Conservation (phyloP, 2,329 filamentous ascomycete species). For the Scytalidium lignicola region DNA sequence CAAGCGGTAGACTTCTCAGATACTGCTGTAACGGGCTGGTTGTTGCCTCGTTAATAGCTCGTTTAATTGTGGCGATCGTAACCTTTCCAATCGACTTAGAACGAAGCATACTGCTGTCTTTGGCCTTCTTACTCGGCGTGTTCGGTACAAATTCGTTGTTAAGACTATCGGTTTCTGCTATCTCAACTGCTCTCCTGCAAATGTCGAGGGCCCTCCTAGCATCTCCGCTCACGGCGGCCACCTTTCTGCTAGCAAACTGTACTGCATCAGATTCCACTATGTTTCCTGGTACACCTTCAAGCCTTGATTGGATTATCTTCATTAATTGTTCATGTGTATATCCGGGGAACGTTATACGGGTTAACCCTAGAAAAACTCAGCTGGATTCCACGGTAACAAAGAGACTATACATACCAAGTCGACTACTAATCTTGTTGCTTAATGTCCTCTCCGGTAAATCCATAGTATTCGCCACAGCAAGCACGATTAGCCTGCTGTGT, state of each 20-base stretch:
- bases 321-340: slow-evolving; percentile 97
- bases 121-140: slow-evolving; percentile 56
- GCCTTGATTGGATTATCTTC: slow-evolving; percentile 92
- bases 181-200: slow-evolving; percentile 88
- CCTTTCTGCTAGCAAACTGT: slow-evolving; percentile 94
- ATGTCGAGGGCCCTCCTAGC: slow-evolving; percentile 91
- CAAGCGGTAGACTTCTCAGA: slow-evolving; percentile 73
- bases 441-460: slow-evolving; percentile 92
- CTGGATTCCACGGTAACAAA: neutral
- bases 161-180: slow-evolving; percentile 70
- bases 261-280: slow-evolving; percentile 91
- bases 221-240: slow-evolving; percentile 92
- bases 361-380: slow-evolving; percentile 53
- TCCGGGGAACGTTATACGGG: slow-evolving; percentile 92
- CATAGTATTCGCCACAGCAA: slow-evolving; percentile 99
- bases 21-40: slow-evolving; percentile 88
- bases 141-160: slow-evolving; percentile 32
- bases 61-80: slow-evolving; percentile 88
- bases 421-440: slow-evolving; percentile 96
- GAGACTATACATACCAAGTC: slow-evolving; percentile 47
- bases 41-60: slow-evolving; percentile 91
- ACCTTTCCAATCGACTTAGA: slow-evolving; percentile 50
- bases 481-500: slow-evolving; percentile 88
- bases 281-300: slow-evolving; percentile 80
- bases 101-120: neutral